Evolutionary conservation across 2,329 filamentous ascomycete species (phyloP).

Genomic region (Pseudophaeomoniella oleicola): DNA sequence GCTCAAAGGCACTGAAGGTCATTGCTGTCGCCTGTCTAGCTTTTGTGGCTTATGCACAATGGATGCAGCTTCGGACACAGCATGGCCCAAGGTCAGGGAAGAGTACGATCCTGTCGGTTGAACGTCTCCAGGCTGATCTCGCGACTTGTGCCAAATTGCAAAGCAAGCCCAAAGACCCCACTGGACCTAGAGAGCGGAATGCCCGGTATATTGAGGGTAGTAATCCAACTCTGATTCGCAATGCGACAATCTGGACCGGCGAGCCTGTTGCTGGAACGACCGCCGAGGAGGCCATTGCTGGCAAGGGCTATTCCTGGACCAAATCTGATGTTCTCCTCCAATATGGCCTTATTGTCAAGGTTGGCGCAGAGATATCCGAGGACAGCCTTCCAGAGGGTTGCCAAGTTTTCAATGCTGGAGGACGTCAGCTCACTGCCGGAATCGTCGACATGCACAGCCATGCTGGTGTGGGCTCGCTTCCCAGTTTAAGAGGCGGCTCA

Average conservation of each 20-base stretch:
- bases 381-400: conserved; percentile 25
- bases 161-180: conserved; percentile 39
- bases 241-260: conserved; percentile 53
- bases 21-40: not conserved
- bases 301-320: conserved; percentile 47
- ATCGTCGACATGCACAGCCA: conserved; percentile 63
- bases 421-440: conserved; percentile 48
- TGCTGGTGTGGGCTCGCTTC: conserved; percentile 45
- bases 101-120: conserved; percentile 29
- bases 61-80: not conserved
- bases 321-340: conserved; percentile 46
- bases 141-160: conserved; percentile 41
- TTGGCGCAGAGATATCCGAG: conserved; percentile 30
- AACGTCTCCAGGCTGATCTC: conserved; percentile 40
- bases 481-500: conserved; percentile 35
- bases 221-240: conserved; percentile 48
- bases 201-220: conserved; percentile 45
- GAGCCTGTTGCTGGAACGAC: conserved; percentile 41
- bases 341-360: conserved; percentile 44
- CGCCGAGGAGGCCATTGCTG: conserved; percentile 38
- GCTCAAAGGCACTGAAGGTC: not conserved
- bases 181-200: conserved; percentile 41
- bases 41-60: not conserved
- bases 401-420: conserved; percentile 15
- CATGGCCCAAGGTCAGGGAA: not conserved